These are phyloP conservation scores for Monosporascus cannonballus DNA, from an alignment of 2,329 filamentous ascomycete species.

Conservation along the genomic window DNA sequence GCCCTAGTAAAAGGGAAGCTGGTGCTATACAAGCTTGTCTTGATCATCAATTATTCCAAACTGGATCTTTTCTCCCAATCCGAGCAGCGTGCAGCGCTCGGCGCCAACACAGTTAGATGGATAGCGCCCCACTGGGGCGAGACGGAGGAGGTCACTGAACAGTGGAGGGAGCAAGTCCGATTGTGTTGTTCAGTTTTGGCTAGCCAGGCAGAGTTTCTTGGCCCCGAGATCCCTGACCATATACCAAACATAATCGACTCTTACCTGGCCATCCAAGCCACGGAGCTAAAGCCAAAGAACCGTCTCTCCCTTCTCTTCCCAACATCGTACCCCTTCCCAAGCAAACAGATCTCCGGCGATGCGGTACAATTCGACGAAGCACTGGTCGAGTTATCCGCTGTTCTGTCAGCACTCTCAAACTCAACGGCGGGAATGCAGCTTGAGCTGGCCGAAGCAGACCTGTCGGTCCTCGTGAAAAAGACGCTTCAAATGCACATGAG, in stretches of 20 bases:
- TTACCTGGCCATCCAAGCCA: constrained; percentile 67
- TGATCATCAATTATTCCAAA: constrained; percentile 87
- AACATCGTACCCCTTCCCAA: constrained; percentile 80
- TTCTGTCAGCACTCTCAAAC: constrained; percentile 76
- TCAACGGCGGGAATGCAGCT: constrained; percentile 69
- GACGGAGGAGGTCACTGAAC: constrained; percentile 64
- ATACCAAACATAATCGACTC: constrained; percentile 88
- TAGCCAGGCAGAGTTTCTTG: constrained; percentile 72
- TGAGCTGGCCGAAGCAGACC: constrained; percentile 67
- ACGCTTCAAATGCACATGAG: constrained; percentile 81
- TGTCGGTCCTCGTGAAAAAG: constrained; percentile 69
- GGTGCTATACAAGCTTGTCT: constrained; percentile 81
- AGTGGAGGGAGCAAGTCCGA: constrained; percentile 89
- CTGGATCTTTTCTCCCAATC: constrained; percentile 75
- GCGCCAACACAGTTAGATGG: constrained; percentile 82
- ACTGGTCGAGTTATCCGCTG: constrained; percentile 79
- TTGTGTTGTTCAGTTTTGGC: constrained; percentile 90
- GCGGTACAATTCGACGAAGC: constrained; percentile 68
- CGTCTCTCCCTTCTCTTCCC: constrained; percentile 86
- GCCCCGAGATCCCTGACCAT: constrained; percentile 78
- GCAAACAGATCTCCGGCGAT: constrained; percentile 57
- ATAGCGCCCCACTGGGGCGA: constrained; percentile 90
- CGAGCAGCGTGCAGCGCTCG: constrained; percentile 67
- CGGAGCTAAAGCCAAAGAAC: constrained; percentile 47
- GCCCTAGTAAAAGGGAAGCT: constrained; percentile 83